Conservation (phyloP, 805 yeast genomes). For the Pichia pseudocactophila region DNA sequence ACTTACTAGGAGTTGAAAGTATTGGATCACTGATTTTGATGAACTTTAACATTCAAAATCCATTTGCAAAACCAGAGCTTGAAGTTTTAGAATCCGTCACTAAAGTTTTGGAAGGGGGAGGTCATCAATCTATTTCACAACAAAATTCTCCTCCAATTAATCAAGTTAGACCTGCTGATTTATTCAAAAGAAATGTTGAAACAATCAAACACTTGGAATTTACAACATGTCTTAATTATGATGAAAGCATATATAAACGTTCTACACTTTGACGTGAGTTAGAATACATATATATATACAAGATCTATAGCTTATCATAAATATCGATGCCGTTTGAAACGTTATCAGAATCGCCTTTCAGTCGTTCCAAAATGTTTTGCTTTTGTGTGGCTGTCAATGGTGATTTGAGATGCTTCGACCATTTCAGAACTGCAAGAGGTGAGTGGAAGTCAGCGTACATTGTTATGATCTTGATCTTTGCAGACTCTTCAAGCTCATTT, state of each 20-base stretch:
- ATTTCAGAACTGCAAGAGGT: conserved; percentile 20
- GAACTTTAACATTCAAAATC: conserved; percentile 39
- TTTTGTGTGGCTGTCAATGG: conserved; percentile 10
- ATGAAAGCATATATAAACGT: conserved; percentile 30
- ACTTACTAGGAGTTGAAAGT: conserved; percentile 73
- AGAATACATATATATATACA: background rate
- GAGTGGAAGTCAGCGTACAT: conserved; percentile 18
- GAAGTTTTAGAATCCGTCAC: conserved; percentile 4
- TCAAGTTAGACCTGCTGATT: conserved; percentile 53
- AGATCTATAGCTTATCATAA: background rate
- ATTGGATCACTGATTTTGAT: conserved; percentile 52
- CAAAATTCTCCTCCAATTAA: conserved; percentile 9
- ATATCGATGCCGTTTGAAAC: conserved; percentile 3
- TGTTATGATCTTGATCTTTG: conserved; percentile 11
- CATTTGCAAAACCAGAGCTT: conserved; percentile 30
- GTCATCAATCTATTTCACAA: background rate
- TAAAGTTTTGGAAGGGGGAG: conserved; percentile 7
- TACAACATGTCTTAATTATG: conserved; percentile 41
- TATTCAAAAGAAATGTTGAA: conserved; percentile 49
- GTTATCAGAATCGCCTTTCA: background rate
- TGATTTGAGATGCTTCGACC: conserved; percentile 12
- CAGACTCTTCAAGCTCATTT: conserved; percentile 8
- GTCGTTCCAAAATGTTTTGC: background rate
- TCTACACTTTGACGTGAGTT: background rate
- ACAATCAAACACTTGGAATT: background rate